These are phyloP conservation scores for Pythium folliculosum DNA, from an alignment of 352 stramenopile species.

Conservation along the genomic window DNA sequence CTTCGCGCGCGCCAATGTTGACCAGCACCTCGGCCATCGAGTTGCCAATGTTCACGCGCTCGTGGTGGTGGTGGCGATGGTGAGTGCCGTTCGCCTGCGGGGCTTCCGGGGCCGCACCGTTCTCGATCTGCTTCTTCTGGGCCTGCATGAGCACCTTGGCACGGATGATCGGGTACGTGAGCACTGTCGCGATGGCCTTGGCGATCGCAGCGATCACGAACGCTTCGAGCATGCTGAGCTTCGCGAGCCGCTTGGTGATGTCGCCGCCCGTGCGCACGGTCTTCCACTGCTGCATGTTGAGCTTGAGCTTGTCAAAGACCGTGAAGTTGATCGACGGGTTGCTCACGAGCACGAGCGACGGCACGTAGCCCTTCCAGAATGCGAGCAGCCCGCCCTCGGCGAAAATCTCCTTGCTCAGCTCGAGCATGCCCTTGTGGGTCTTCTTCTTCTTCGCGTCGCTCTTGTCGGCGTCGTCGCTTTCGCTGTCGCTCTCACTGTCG, in stretches of 20 bases:
- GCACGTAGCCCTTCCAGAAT: constrained; percentile 89
- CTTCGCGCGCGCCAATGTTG: constrained; percentile 65
- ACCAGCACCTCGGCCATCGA: constrained; percentile 74
- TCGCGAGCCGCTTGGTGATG: constrained; percentile 40
- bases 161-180: constrained; percentile 90
- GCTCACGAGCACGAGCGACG: constrained; percentile 85
- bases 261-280: constrained; percentile 34
- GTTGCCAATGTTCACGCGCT: constrained; percentile 46
- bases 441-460: constrained; percentile 6
- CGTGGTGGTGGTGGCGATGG: constrained; percentile 38
- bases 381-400: constrained; percentile 64
- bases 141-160: constrained; percentile 89
- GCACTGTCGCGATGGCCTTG: constrained; percentile 80
- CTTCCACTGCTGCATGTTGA: constrained; percentile 56
- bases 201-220: constrained; percentile 81
- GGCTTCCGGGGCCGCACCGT: neutral
- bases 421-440: constrained; percentile 44
- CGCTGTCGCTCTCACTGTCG: constrained; percentile 11
- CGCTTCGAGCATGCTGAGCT: constrained; percentile 68
- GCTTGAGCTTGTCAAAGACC: constrained; percentile 86
- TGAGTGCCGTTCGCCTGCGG: neutral
- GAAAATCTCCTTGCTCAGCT: constrained; percentile 63
- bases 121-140: constrained; percentile 58
- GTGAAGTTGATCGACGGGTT: constrained; percentile 92
- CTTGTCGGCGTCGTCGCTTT: constrained; percentile 45